Evolutionary conservation across 495 filamentous ascomycete genomes (phyloP), one percentile per base, ranked within the genome.

Genomic region (Baudoinia panamericana): DNA sequence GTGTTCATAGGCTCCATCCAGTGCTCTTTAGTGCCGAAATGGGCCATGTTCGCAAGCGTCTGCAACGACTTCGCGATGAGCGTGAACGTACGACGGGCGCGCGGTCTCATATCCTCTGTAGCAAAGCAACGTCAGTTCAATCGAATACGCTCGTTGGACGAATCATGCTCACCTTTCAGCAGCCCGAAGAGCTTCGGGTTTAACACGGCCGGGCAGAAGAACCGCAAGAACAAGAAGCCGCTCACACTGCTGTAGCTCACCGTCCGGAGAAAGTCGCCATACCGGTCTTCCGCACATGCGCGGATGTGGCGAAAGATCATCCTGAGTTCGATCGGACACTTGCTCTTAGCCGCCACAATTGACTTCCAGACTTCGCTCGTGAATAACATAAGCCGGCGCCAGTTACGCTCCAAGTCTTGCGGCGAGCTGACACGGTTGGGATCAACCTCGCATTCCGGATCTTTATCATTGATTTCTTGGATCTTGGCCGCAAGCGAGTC

Each of bases 1-100:
- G 68, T 70, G 54, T 95, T 99, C 92, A 96, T 96, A 4, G 84
- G 84, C 60, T 93, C 92, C 90, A 99, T 99, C 86, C 88, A 99
- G 3, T 78, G 73, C 58, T 96, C 90, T 58, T 96, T 96, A 53
- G 79, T 82, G 40, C 90, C 92, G 46, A 96, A 95, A 2, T 76
- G 85, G 9, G 82, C 82, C 63, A 95, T 75, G 54, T 95, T 96
- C 15, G 88, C 90, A 27, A 99, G 68, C 12, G 82, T 87, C 63
- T 96, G 88, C n/a, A 99, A 68, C 12, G 82, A 80, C 63, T 99
- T 99, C 10, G 90, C 84, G 48, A 96, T 84, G 32, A 99, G 73
- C 0, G 87, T 96, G 19, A 96, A 62, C 10, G 90, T 92, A 30
- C 90, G 78, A 56, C 94, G 86, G 22, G 92, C 86, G 36, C 78